Evolutionary conservation across 805 yeast genomes (phyloP), one percentile per base, ranked within the genome.

Genomic region (Saturnispora saitoi): DNA sequence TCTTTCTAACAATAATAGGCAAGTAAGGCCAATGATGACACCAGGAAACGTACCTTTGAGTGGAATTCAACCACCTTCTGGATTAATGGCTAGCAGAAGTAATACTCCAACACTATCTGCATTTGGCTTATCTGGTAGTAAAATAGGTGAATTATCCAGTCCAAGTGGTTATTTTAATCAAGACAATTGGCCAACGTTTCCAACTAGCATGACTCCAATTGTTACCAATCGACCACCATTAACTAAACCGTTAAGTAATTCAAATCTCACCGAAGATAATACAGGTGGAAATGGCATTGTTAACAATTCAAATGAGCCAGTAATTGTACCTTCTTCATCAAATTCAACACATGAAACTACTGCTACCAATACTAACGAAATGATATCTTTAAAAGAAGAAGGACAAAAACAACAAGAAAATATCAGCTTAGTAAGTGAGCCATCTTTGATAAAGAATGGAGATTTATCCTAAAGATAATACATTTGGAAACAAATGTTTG

Each of bases 81-180:
- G 28, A 22, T 11, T 37, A 14, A 22, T 37, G n/a, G 29, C 15
- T 12, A 22, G 29, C 10, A 37, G 41, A 14, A 22, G 41, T 11
- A 22, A 37, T 24, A 88, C 82, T 36, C 88, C 83, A 51, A 80
- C 89, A 0, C 87, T 90, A 3, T 63, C 83, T 12, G 70, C 80
- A 4, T 83, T 84, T 11, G 31, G 42, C 17, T 36, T 32, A n/a
- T 43, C 40, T n/a, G 29, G 29, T 37, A 20, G 22, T 20, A 37
- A 37, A 20, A 37, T 37, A 14, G 41, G 41, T 7, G 41, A 43
- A 36, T 17, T 42, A 14, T 15, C 22, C 8, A 31, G 42, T 28
- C 96, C 96, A 0, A 76, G 81, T n/a, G 83, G 77, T 53, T 80
- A 81, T 55, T 86, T 83, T 57, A 76, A 80, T 6, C 72, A 78